Evolutionary conservation across 2,329 filamentous ascomycete species (phyloP), one percentile per base, ranked within the genome.

Genomic region (Esteya vermicola): DNA sequence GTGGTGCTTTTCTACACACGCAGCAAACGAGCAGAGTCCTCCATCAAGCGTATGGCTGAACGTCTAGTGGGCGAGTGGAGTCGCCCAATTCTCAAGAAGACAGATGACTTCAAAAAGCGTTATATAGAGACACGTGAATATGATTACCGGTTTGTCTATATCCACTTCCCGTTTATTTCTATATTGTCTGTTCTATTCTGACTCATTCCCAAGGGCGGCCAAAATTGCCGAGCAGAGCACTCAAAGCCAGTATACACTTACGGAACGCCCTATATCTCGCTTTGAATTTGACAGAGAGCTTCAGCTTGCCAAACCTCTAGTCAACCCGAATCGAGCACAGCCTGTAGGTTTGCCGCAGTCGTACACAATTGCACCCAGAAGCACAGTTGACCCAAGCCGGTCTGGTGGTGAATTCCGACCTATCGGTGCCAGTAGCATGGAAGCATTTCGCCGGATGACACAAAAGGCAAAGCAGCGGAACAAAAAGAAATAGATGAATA

Each of bases 1-100:
- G 85, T 98, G 36, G 81, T 95, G 39, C 75, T 93, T 46, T 98
- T 95, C 64, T 98, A 98, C 63, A 95, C 88, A 38, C 88, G 88
- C 61, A 93, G 84, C 66, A 93, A 88, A 64, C 81, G 85, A 49
- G 82, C 88, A 1, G 85, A 96, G 60, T 67, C 80, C 5, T 72
- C 70, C 45, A 95, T 98, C 67, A 95, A 95, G 67, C 79, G 89
- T 49, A 85, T 88, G 63, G 91, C 91, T 1, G 88, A 96, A 64
- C 77, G 83, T 36, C 68, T 96, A n/a, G 69, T 95, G 42, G 85
- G 84, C 42, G 89, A 96, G 56, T 98, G 91, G 91, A 94, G 86
- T 48, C 72, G 91, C 31, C 88, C 89, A 4, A 93, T 98, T 47
- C 69, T 98, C 40, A 89, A 93, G 64, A 79, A 86, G 50, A 93